Base-by-base conservation (phyloP, 495 filamentous ascomycete genomes). In the Aspergillus homomorphus region DNA sequence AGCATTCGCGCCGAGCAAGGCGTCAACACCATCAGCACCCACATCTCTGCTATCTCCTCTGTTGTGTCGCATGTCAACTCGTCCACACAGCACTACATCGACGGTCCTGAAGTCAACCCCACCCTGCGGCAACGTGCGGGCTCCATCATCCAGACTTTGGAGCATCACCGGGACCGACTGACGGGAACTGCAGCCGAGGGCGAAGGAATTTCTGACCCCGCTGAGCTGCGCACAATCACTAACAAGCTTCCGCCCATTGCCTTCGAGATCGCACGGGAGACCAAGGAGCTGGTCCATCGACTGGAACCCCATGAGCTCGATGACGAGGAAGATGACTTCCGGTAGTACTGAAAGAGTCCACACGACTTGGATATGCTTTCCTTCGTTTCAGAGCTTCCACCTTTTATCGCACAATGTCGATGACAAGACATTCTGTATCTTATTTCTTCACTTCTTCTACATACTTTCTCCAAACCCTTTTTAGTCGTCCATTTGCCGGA, bases 231-330 rank as follows among this genome's bases (percentile, higher is more conserved):
- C 46, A 84, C 81, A 65, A 86, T 86, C 74, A 87, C 82, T 49
- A 85, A 86, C 67, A 87, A 80, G 48, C 75, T 92, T 45, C 89
- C 91, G 18, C 90, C 90, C 9, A 84, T 95, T 61, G 91, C 91
- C 18, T 96, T 96, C 71, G 89, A 91, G 74, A 87, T 94, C 66
- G 91, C 89, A 2, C 79, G 89, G 43, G 87, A 89, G 70, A 91
- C 88, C 57, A 95, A 91, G 66, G 88, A 90, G 66, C 75, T 91
- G 51, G 84, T 78, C n/a, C 71, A 76, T 38, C 72, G 70, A 28
- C 64, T 81, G 24, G 73, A 77, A 49, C 61, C 68, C 10, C 66
- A 68, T 58, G 66, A 73, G 8, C 62, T 69, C 12, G 70, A 65
- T 38, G 70, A 70, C 12, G 77, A 75, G 19, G 73, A 72, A 15